Conservation (phyloP, 2,329 filamentous ascomycete genomes). For the Xylaria sp. region DNA sequence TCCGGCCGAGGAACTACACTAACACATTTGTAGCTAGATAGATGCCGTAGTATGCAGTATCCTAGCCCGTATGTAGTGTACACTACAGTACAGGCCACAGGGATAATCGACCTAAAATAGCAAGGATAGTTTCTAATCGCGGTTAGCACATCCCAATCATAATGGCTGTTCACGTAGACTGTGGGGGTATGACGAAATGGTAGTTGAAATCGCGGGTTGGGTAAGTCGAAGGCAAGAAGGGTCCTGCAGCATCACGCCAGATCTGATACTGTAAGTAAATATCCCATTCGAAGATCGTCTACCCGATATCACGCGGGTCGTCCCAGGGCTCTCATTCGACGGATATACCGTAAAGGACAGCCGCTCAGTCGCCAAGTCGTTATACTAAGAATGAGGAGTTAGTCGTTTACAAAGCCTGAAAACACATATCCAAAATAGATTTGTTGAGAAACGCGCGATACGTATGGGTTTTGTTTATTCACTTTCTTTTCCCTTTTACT, state of each 20-base stretch:
- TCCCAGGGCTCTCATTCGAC: slow-evolving; percentile 1
- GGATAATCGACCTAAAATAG: slow-evolving; percentile 21
- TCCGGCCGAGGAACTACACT: slow-evolving; percentile 8
- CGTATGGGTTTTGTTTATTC: too few relatives aligned
- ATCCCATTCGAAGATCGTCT: slow-evolving; percentile 26
- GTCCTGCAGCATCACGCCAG: slow-evolving; percentile 36
- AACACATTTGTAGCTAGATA: not conserved
- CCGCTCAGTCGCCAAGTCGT: not conserved
- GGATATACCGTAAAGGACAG: not conserved
- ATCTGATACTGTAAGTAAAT: slow-evolving; percentile 26
- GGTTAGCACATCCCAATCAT: slow-evolving; percentile 19
- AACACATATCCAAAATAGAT: not conserved
- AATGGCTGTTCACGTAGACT: not conserved
- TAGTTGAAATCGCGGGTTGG: slow-evolving; percentile 31
- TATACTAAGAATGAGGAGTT: not conserved
- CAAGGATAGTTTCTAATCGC: slow-evolving; percentile 9
- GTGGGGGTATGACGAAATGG: slow-evolving; percentile 37
- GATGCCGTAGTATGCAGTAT: not conserved
- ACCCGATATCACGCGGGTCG: slow-evolving; percentile 4
- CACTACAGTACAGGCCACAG: not conserved
- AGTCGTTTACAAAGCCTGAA: not conserved
- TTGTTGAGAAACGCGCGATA: not conserved
- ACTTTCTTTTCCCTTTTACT: not conserved
- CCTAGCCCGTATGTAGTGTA: not conserved
- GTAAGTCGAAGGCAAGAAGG: slow-evolving; percentile 37